These are phyloP conservation scores for Bolboschoenoplectus hybrid DNA, from an alignment of 202 grass and related monocot genomes.

Conservation along the genomic window DNA sequence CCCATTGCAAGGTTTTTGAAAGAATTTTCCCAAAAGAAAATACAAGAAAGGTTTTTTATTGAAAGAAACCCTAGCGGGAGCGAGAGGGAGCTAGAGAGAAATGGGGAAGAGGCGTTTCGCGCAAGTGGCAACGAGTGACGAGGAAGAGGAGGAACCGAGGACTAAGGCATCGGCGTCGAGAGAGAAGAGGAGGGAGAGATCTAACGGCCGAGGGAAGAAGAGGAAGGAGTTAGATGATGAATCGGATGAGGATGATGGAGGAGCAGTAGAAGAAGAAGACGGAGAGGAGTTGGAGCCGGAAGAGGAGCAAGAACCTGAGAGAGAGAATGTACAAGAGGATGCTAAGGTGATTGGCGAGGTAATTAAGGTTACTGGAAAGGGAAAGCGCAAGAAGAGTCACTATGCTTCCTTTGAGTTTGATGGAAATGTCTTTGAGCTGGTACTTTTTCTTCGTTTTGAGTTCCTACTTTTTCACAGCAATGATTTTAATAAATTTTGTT, in stretches of 20 bases:
- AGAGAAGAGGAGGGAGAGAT: constrained; percentile 49
- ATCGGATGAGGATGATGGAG: constrained; percentile 44
- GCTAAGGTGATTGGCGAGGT: constrained; percentile 61
- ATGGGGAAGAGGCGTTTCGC: constrained; percentile 69
- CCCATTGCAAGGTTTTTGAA: not conserved
- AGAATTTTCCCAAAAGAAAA: not conserved
- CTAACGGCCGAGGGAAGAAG: constrained; percentile 31
- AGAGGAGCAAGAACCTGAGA: constrained; percentile 44
- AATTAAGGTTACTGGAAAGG: constrained; percentile 78
- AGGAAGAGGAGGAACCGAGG: constrained; percentile 52
- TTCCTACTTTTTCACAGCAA: not conserved
- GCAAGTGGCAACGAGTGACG: constrained; percentile 52
- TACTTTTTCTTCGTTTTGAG: constrained; percentile 33
- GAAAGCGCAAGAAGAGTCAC: constrained; percentile 68
- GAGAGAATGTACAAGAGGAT: constrained; percentile 61
- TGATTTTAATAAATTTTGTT: constrained; percentile 34
- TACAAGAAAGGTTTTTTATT: not conserved
- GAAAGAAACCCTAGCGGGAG: constrained; percentile 13
- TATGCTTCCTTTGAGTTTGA: constrained; percentile 91
- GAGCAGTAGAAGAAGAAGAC: constrained; percentile 53
- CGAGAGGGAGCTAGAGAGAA: constrained; percentile 12
- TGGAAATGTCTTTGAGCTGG: constrained; percentile 81
- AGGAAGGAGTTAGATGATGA: constrained; percentile 39
- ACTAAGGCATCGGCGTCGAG: constrained; percentile 35
- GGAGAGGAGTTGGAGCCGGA: constrained; percentile 37